A percentile compares a stretch with the other conserved stretches of the same genome.
Conservation (phyloP, 2,329 filamentous ascomycete species). For the Aspergillus sp. region DNA sequence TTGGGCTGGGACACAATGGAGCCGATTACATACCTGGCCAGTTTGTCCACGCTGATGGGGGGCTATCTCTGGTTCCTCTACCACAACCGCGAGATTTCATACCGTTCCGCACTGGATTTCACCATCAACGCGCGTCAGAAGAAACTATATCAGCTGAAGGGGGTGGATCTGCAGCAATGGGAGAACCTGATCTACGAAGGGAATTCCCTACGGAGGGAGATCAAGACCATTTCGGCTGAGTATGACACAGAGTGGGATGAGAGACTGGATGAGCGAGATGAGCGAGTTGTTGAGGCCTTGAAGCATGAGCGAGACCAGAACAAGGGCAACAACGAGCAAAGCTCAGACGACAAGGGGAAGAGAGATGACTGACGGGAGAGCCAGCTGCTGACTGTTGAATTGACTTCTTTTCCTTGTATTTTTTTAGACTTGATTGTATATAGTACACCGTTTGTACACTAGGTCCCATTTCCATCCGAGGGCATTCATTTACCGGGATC, state of each 20-base stretch:
- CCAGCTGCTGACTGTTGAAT: neutral
- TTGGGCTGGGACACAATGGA: slow-evolving; percentile 90
- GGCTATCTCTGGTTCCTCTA: slow-evolving; percentile 94
- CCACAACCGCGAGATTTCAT: slow-evolving; percentile 85
- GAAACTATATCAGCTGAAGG: slow-evolving; percentile 71
- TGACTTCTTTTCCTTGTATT: slow-evolving; percentile 2
- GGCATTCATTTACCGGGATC: neutral
- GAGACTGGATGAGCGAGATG: slow-evolving; percentile 67
- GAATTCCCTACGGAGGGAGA: slow-evolving; percentile 73
- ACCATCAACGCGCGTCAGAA: slow-evolving; percentile 78
- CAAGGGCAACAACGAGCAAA: slow-evolving; percentile 23
- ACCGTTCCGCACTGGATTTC: slow-evolving; percentile 81
- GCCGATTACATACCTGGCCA: slow-evolving; percentile 84
- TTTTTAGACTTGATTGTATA: neutral
- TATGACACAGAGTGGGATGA: slow-evolving; percentile 93
- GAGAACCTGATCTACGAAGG: slow-evolving; percentile 76
- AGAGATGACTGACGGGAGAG: slow-evolving; percentile 26
- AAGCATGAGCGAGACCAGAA: slow-evolving; percentile 49
- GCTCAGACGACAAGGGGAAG: slow-evolving; percentile 28
- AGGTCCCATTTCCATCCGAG: neutral
- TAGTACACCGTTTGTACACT: neutral
- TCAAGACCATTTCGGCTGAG: slow-evolving; percentile 76
- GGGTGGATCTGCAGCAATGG: slow-evolving; percentile 77
- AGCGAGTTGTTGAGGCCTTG: slow-evolving; percentile 55
- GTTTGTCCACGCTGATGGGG: slow-evolving; percentile 80